Evolutionary conservation across 371 early-diverging fungal genomes (phyloP), one percentile per base, ranked within the genome.

Genomic region (Mortierella sp.): DNA sequence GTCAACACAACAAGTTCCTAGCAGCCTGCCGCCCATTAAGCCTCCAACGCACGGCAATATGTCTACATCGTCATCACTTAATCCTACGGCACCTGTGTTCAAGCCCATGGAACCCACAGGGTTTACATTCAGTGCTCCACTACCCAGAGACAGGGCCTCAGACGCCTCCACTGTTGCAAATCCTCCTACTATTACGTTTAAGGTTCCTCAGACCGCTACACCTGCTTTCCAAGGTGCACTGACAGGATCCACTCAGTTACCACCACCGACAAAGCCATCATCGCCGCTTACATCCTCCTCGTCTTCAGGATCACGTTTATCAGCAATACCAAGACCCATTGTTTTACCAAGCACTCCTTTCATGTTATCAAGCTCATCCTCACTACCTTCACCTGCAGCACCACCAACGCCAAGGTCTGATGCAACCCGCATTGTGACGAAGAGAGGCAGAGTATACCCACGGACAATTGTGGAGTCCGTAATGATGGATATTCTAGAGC

Each of bases 391-490:
- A 5, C n/a, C 60, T 0, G 19, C 52, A 12, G 24, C 48, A 8
- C 57, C 57, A 47, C 48, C 56, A 13, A 60, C 65, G 51, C 65
- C 65, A 29, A 64, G 57, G 34, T 60, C 68, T 0, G 76, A 74
- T 50, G 64, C 64, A 0, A 64, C 57, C 0, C 44, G 50, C n/a
- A 62, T 74, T 40, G 65, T 68, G 2, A 63, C 68, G 2, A 63
- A 39, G 41, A 40, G 60, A 0, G 76, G 76, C 2, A 41, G 50
- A 37, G 44, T 67, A 27, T 67, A 63, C 19, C 74, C 74, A 27
- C 59, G 74, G 9, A 41, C 55, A 17, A n/a, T 63, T 24, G 67
- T 74, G 1, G 63, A 74, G 19, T 37, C 60, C 7, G 49, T 67
- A 4, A 19, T 56, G 43, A 57, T 55, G 16, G 67, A 63, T 10